A percentile compares a stretch with the other conserved stretches of the same genome.
Evolutionary conservation across 2,329 filamentous ascomycete genomes (phyloP).

Genomic region (Orbilia oligospora): DNA sequence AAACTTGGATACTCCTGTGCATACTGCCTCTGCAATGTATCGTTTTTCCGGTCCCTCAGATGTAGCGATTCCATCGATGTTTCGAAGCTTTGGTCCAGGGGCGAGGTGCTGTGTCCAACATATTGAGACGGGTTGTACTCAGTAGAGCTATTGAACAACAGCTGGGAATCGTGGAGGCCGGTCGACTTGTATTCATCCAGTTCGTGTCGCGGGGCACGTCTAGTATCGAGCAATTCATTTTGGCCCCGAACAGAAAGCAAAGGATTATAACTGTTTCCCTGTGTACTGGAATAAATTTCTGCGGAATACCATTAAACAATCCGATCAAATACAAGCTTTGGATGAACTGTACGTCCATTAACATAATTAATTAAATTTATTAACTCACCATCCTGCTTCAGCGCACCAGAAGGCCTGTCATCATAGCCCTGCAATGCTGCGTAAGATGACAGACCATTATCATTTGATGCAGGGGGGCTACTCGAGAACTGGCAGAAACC

Average conservation of each 20-base stretch:
- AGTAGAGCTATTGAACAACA: not conserved
- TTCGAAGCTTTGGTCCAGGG: not conserved
- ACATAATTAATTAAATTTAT: slow-evolving; percentile 4
- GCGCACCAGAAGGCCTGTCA: not conserved
- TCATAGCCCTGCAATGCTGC: not conserved
- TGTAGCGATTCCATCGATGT: not conserved
- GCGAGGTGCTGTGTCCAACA: not conserved
- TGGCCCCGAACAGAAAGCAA: not conserved
- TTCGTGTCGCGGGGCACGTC: not conserved
- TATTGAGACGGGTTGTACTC: not conserved
- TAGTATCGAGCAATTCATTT: not conserved
- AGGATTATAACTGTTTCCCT: not conserved
- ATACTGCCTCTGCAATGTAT: no score
- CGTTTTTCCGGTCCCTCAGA: not conserved
- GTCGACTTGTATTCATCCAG: not conserved
- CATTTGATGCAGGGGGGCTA: not conserved
- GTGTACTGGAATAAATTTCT: not conserved
- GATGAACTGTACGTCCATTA: not conserved
- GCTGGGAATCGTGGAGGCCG: not conserved
- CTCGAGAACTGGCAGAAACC: not conserved
- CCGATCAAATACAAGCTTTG: not conserved
- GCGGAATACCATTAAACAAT: not conserved
- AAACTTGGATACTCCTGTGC: not conserved
- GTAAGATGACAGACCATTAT: not conserved
- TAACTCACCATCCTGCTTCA: slow-evolving; percentile 12